A percentile compares a stretch with the other conserved stretches of the same genome.
phyloP scores from a whole-genome alignment of 371 early-diverging fungal species.

The Mortierella sp. region DNA sequence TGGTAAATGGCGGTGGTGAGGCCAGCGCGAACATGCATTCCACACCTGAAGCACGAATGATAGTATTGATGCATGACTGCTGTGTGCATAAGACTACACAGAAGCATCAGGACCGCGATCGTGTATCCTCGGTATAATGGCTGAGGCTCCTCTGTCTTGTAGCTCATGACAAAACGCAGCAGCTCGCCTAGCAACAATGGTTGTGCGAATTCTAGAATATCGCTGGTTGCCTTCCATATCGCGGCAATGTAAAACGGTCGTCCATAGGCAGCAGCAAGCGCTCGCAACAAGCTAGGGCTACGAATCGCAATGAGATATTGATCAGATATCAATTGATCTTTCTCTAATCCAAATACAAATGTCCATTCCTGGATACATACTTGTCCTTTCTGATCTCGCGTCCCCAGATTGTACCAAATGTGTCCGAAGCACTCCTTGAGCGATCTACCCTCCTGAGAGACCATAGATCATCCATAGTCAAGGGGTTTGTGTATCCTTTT shows the following conservation, averaged over 20 bases:
- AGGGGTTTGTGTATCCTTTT: constrained; percentile 77
- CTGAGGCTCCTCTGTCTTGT: constrained; percentile 60
- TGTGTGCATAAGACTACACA: constrained; percentile 85
- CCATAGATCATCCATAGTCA: constrained; percentile 87
- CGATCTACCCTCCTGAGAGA: constrained; percentile 70
- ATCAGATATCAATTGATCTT: no score
- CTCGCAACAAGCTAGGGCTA: constrained; percentile 78
- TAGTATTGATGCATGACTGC: constrained; percentile 93
- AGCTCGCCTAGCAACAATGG: constrained; percentile 82
- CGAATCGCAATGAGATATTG: no score
- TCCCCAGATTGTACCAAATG: constrained; percentile 79
- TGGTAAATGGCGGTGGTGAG: constrained; percentile 89
- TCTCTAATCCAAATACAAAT: no score
- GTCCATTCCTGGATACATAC: constrained; percentile 49
- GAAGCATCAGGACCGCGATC: constrained; percentile 82
- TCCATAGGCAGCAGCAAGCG: constrained; percentile 73
- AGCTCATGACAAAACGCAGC: constrained; percentile 77
- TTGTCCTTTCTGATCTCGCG: constrained; percentile 66
- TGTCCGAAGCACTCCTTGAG: constrained; percentile 68
- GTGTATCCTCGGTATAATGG: constrained; percentile 72
- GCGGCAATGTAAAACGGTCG: constrained; percentile 74
- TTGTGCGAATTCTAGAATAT: constrained; percentile 87
- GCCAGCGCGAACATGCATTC: constrained; percentile 87
- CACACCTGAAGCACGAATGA: constrained; percentile 79
- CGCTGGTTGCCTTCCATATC: constrained; percentile 83